Evolutionary conservation across 371 early-diverging fungal species (phyloP), one percentile per base, ranked within the genome.

Genomic region (Synchytrium microbalum): DNA sequence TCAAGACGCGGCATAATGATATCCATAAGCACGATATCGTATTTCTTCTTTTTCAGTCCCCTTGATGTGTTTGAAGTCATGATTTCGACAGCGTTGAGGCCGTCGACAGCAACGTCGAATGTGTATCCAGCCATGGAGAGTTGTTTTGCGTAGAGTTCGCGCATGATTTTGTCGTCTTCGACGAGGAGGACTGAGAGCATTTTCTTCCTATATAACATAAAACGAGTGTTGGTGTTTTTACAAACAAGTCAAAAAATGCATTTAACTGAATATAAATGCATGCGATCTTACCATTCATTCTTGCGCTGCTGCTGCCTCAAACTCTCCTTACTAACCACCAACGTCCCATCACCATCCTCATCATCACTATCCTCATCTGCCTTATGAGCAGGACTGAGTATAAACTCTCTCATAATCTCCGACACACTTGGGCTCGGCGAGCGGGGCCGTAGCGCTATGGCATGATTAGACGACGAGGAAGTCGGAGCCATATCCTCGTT

Each of bases 1-100:
- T 89, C 89, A 65, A 89, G 68, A 38, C 84, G 82, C 2, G 89
- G 89, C 85, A 88, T 87, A 31, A 86, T 78, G 55, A 88, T 87
- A 66, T 89, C 89, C 90, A 90, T 88, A 3, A 90, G 72, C 16
- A 90, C 87, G 46, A 90, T 74, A 67, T 90, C 91, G 63, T 89
- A 88, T 65, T 85, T 85, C 31, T 80, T 79, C 24, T 38, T 38
- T 38, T 38, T 38, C 46, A 38, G 19, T n/a, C n/a, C n/a, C n/a
- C n/a, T n/a, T n/a, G n/a, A n/a, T 10, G 5, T 38, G 46, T 62
- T 66, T 2, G 75, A 32, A 24, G 79, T 79, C 61, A 74, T 64
- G 58, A 81, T 82, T 51, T 82, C 77, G 8, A 90, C 78, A 3
- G 91, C 91, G 32, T 81, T 85, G 14, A 85, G 67, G 3, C 91